phyloP scores from a whole-genome alignment of 1,139 yeast species.

The Pichia norvegensis region DNA sequence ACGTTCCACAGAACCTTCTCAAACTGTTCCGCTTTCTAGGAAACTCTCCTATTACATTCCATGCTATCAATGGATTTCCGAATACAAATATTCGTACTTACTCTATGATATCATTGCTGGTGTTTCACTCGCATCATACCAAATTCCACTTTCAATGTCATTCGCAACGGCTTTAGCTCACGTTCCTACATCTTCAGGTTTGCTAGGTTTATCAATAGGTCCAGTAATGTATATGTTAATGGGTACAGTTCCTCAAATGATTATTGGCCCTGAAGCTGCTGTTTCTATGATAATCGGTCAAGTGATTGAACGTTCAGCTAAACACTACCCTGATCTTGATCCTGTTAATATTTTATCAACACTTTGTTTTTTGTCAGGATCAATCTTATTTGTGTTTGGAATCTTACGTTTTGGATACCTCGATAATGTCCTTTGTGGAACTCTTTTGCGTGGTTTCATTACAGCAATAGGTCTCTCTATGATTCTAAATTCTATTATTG shows the following conservation, averaged over 20 bases:
- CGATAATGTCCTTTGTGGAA: slow-evolving; percentile 78
- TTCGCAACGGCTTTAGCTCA: slow-evolving; percentile 88
- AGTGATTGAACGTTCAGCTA: slow-evolving; percentile 63
- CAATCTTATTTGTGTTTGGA: slow-evolving; percentile 68
- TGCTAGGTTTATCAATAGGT: slow-evolving; percentile 72
- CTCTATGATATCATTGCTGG: slow-evolving; percentile 82
- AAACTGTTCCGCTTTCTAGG: slow-evolving; percentile 9
- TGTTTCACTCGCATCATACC: slow-evolving; percentile 80
- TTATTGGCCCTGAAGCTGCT: slow-evolving; percentile 96
- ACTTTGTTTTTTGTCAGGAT: slow-evolving; percentile 72
- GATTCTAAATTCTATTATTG: slow-evolving; percentile 69
- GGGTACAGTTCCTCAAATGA: slow-evolving; percentile 94
- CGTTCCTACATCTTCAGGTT: slow-evolving; percentile 82
- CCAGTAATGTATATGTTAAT: slow-evolving; percentile 75
- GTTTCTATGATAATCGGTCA: slow-evolving; percentile 87
- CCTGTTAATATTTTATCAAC: slow-evolving; percentile 66
- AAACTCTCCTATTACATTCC: slow-evolving; percentile 70
- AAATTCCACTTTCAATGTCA: slow-evolving; percentile 81
- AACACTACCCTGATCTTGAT: slow-evolving; percentile 42
- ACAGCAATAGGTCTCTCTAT: slow-evolving; percentile 91
- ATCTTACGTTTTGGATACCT: slow-evolving; percentile 78
- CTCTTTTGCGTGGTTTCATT: slow-evolving; percentile 80
- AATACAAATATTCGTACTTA: slow-evolving; percentile 46
- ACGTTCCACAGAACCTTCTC: neutral
- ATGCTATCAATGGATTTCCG: slow-evolving; percentile 67